Conservation (phyloP, 208 protist species). For the Acanthamoeba royreba region DNA sequence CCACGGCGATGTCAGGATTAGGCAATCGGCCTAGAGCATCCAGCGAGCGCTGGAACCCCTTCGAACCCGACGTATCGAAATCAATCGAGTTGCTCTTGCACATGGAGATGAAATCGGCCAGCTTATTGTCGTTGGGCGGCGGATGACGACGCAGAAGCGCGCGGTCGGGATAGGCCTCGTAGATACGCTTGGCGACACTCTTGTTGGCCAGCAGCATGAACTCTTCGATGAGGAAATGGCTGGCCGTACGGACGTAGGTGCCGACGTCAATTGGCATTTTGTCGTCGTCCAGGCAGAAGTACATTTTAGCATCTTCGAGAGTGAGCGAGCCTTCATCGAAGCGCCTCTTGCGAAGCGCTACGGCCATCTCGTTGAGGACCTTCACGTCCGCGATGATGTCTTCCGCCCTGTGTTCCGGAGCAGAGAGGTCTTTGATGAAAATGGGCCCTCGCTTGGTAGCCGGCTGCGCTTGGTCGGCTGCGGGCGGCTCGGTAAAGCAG, state of each 20-base stretch:
- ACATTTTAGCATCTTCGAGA: slow-evolving; percentile 48
- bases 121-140: slow-evolving; percentile 66
- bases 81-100: slow-evolving; percentile 4
- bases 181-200: slow-evolving; percentile 80
- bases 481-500: not conserved
- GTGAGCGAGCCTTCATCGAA: slow-evolving; percentile 78
- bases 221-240: slow-evolving; percentile 85
- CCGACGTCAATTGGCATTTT: slow-evolving; percentile 69
- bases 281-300: slow-evolving; percentile 68
- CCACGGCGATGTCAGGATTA: not conserved
- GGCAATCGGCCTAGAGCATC: not conserved
- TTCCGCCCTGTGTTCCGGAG: slow-evolving; percentile 8
- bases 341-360: slow-evolving; percentile 9
- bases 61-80: not conserved
- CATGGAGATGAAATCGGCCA: slow-evolving; percentile 32
- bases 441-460: not conserved
- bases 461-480: not conserved
- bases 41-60: slow-evolving; percentile 29
- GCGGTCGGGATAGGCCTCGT: slow-evolving; percentile 69
- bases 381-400: slow-evolving; percentile 32
- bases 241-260: slow-evolving; percentile 74
- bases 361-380: slow-evolving; percentile 36
- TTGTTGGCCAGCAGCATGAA: slow-evolving; percentile 90
- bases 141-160: slow-evolving; percentile 87
- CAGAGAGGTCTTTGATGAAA: not conserved